Conservation (phyloP, 2,329 filamentous ascomycete genomes). For the Grosmannia penicillata region DNA sequence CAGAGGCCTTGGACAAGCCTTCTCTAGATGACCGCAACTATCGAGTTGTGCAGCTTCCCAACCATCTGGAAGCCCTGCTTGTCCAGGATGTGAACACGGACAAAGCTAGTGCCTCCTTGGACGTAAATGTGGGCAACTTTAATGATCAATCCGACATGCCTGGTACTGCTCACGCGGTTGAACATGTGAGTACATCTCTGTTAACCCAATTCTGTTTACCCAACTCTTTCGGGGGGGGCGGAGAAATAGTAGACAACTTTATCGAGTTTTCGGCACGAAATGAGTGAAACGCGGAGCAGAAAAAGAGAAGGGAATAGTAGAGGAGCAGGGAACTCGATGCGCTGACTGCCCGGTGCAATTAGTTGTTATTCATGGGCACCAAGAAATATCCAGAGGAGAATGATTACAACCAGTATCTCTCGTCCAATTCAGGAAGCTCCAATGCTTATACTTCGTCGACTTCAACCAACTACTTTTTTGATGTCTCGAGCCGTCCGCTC, state of each 20-base stretch:
- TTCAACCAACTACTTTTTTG: slow-evolving; percentile 96
- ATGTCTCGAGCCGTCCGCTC: slow-evolving; percentile 68
- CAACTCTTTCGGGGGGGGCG: too few species aligned
- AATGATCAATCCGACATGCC: slow-evolving; percentile 84
- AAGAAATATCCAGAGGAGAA: slow-evolving; percentile 96
- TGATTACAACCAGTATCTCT: slow-evolving; percentile 86
- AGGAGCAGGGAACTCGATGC: not conserved
- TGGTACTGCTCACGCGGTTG: slow-evolving; percentile 89
- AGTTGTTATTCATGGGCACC: slow-evolving; percentile 93
- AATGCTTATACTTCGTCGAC: slow-evolving; percentile 91
- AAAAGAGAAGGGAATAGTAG: not conserved
- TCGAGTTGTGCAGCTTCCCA: slow-evolving; percentile 69
- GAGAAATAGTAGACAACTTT: too few species aligned
- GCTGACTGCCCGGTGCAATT: too few species aligned
- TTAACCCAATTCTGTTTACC: too few species aligned
- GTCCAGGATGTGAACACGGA: slow-evolving; percentile 93
- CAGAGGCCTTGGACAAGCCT: slow-evolving; percentile 67
- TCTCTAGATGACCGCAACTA: slow-evolving; percentile 77
- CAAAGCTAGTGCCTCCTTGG: slow-evolving; percentile 89
- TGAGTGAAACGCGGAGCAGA: not conserved
- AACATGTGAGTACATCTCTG: slow-evolving; percentile 46
- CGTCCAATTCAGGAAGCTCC: slow-evolving; percentile 76
- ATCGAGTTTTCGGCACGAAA: too few species aligned
- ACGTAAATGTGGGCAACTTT: slow-evolving; percentile 93
- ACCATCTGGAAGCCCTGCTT: slow-evolving; percentile 78